phyloP scores from a whole-genome alignment of 73 alveolate genomes.

The Paramecium pentaurelia region DNA sequence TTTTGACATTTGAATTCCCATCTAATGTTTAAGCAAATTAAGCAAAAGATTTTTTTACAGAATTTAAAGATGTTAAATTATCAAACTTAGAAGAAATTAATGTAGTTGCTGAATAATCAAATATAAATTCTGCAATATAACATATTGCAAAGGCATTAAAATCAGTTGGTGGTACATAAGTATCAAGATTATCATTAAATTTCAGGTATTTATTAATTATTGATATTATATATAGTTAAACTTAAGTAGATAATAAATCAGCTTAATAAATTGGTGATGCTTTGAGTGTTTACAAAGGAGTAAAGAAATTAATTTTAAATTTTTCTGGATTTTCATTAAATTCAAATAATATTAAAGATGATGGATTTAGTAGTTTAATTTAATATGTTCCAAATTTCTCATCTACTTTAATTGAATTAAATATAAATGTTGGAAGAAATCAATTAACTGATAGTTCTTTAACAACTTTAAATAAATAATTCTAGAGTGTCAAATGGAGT shows the following conservation, averaged over 20 bases:
- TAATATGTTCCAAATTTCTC: background rate
- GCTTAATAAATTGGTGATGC: background rate
- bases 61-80: background rate
- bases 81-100: background rate
- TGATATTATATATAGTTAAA: background rate
- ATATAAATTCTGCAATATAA: background rate
- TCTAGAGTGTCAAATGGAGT: background rate
- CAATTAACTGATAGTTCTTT: background rate
- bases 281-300: background rate
- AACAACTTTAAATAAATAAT: background rate
- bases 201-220: background rate
- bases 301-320: background rate
- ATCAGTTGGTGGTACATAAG: background rate
- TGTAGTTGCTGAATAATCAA: background rate
- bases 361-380: background rate
- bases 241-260: background rate
- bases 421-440: constrained; percentile 18
- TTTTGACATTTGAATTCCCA: background rate
- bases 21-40: background rate
- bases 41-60: background rate
- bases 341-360: background rate
- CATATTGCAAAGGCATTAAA: background rate
- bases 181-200: background rate
- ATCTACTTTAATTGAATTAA: background rate
- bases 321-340: constrained; percentile 10